Evolutionary conservation across 306 rosid species (phyloP).

Genomic region (Vigna angularis): DNA sequence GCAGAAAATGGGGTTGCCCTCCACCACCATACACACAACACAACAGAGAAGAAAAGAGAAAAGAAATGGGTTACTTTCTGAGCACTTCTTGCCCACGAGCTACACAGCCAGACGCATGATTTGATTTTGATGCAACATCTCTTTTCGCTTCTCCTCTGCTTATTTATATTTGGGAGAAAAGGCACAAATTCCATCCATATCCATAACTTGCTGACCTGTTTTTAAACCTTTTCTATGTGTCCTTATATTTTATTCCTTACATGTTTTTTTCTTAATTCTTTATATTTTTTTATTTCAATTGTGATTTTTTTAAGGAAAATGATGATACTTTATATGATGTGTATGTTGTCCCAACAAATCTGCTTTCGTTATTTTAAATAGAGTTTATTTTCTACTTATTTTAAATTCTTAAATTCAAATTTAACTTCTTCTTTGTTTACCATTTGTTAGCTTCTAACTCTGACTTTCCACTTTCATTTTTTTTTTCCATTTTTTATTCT

Average conservation of each 20-base stretch:
- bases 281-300: background rate
- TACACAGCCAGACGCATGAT: background rate
- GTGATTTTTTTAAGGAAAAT: background rate
- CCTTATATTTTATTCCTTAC: background rate
- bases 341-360: background rate
- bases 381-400: background rate
- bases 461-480: too few species aligned
- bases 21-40: background rate
- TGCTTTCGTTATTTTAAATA: background rate
- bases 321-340: background rate
- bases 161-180: conserved; percentile 1
- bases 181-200: conserved; percentile 1
- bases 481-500: too few species aligned
- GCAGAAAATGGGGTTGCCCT: conserved; percentile 26
- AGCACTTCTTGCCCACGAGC: background rate
- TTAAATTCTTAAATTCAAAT: background rate
- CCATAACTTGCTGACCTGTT: background rate
- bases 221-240: background rate
- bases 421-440: background rate
- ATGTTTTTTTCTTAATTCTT: background rate
- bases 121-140: conserved; percentile 11
- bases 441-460: background rate
- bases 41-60: background rate
- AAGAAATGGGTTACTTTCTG: conserved; percentile 1
- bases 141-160: background rate